A percentile compares a stretch with the other conserved stretches of the same genome.
phyloP scores from a whole-genome alignment of 164 flowering plant species.

The Brasenia schreberi region DNA sequence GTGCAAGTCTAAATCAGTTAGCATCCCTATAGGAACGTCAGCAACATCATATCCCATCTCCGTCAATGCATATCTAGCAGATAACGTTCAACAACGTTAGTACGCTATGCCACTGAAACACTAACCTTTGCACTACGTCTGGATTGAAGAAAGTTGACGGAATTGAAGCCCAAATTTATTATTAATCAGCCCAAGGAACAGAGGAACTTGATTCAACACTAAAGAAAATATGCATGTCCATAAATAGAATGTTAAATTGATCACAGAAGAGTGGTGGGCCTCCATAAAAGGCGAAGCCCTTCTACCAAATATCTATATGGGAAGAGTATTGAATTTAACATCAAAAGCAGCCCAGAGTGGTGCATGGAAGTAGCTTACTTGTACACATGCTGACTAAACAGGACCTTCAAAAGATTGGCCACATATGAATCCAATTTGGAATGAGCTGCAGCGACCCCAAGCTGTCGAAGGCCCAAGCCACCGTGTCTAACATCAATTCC shows the following conservation, averaged over 20 bases:
- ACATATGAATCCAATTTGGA: slow-evolving; percentile 55
- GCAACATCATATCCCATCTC: slow-evolving; percentile 69
- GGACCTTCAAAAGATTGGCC: slow-evolving; percentile 58
- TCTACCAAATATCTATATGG: no score
- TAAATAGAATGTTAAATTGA: no score
- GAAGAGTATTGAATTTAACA: no score
- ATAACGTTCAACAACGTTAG: background rate
- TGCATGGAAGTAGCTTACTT: slow-evolving; percentile 15
- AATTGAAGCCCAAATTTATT: no score
- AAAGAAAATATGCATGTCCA: no score
- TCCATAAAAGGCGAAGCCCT: no score
- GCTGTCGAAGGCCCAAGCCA: slow-evolving; percentile 61
- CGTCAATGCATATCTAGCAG: slow-evolving; percentile 59
- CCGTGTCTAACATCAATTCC: slow-evolving; percentile 71
- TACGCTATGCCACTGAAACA: background rate
- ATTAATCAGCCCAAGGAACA: no score
- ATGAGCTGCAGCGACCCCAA: slow-evolving; percentile 57
- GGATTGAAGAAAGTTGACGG: background rate
- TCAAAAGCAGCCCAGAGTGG: no score
- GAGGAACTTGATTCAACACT: no score
- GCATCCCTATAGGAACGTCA: slow-evolving; percentile 64
- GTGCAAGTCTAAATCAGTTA: slow-evolving; percentile 41
- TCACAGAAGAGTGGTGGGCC: no score
- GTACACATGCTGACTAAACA: slow-evolving; percentile 73
- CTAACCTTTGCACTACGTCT: background rate